phyloP scores from a whole-genome alignment of 257 asterid genomes.

The Primulina eburnea region DNA sequence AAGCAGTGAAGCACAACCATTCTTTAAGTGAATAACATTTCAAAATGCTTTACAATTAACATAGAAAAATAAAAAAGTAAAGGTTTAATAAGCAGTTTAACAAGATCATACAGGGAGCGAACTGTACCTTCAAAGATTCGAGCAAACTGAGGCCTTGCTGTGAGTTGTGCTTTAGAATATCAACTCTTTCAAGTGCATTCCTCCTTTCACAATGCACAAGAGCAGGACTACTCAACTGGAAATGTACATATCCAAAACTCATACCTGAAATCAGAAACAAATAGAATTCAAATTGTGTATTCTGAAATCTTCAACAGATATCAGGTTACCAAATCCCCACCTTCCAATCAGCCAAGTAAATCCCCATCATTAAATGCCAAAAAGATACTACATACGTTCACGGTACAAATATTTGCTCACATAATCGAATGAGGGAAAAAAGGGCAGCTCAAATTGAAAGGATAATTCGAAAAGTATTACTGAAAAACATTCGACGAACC shows the following conservation, averaged over 20 bases:
- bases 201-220: constrained; percentile 32
- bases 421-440: too few relatives aligned
- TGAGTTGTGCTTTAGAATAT: constrained; percentile 30
- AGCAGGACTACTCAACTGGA: constrained; percentile 34
- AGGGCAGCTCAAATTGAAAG: too few relatives aligned
- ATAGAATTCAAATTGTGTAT: constrained; percentile 11
- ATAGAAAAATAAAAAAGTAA: not conserved
- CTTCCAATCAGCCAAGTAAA: constrained; percentile 6
- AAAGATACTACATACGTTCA: too few relatives aligned
- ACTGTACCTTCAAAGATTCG: constrained; percentile 57
- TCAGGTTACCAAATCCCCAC: not conserved
- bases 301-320: constrained; percentile 7
- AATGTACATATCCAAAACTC: constrained; percentile 47
- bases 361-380: not conserved
- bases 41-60: not conserved
- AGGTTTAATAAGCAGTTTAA: not conserved
- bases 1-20: not conserved
- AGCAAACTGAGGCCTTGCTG: constrained; percentile 48
- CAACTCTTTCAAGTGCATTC: constrained; percentile 31
- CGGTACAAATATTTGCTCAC: too few relatives aligned
- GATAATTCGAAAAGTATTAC: too few relatives aligned
- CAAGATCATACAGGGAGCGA: not conserved
- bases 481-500: too few relatives aligned
- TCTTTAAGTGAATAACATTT: not conserved
- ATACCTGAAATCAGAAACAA: constrained; percentile 42